Evolutionary conservation across 2,329 filamentous ascomycete species (phyloP), one percentile per base, ranked within the genome.

Genomic region (Calycina herbarum): DNA sequence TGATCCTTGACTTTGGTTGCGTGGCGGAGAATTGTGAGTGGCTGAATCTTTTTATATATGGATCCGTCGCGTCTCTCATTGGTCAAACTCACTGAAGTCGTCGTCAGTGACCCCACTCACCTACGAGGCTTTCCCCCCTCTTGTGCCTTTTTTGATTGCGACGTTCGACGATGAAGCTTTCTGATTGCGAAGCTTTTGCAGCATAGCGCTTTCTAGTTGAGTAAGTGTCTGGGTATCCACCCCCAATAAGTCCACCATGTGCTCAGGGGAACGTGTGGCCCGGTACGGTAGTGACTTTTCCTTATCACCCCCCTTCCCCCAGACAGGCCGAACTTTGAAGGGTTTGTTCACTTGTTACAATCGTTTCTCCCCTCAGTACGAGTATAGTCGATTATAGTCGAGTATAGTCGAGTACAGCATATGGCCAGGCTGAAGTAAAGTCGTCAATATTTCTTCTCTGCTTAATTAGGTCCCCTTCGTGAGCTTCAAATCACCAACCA

Each of bases 351-450:
- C 38, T 40, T 40, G 13, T 40, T 5, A 15, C 38, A 15, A 13
- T 40, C 38, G 3, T 40, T 40, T 40, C 38, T 40, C 38, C 38
- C 38, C 38, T 40, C 38, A 15, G 38, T 40, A 40, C 38, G 38
- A 40, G 35, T 38, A 38, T 38, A 38, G 8, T 29, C 27, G 27
- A 33, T 10, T 38, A 38, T 40, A 64, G 13, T 33, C 38, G 13
- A 40, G 35, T 38, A 38, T 38, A 38, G 8, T 29, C 27, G 27
- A 33, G 35, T 38, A 38, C 17, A 64, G 13, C 24, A 17, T 27
- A 45, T 61, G 61, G 38, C 45, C 17, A 64, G 58, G 65, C 61
- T 61, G 64, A 57, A 45, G 59, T 35, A 48, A 58, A 31, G 33
- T 51, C 51, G 51, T 38, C 20, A n/a, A 33, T 40, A 31, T 35